phyloP scores from a whole-genome alignment of 2,329 filamentous ascomycete genomes.

The Sarocladium strictum region DNA sequence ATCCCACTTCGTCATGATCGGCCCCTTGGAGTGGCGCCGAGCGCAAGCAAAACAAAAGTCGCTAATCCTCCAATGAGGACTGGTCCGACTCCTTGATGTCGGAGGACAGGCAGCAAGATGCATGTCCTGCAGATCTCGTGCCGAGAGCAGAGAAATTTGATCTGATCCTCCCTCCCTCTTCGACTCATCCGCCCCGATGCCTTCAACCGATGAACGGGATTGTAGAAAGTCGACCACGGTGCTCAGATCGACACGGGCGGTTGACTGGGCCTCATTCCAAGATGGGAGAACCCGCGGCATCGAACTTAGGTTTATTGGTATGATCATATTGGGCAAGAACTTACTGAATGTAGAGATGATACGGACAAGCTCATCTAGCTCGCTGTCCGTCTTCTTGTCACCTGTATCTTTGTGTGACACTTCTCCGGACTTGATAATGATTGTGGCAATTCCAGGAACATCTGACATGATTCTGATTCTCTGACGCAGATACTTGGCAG shows the following conservation, averaged over 20 bases:
- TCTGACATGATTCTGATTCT: slow-evolving; percentile 37
- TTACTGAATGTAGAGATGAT: slow-evolving; percentile 69
- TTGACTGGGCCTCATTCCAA: slow-evolving; percentile 48
- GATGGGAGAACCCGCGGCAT: slow-evolving; percentile 39
- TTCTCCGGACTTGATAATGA: slow-evolving; percentile 59
- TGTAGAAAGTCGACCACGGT: slow-evolving; percentile 22
- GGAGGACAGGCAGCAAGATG: slow-evolving; percentile 52
- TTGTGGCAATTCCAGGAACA: slow-evolving; percentile 37
- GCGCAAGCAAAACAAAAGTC: slow-evolving; percentile 60
- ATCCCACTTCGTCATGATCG: slow-evolving; percentile 62
- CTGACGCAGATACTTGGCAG: slow-evolving; percentile 61
- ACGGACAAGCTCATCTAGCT: slow-evolving; percentile 43
- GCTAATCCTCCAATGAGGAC: slow-evolving; percentile 56
- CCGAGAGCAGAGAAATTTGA: slow-evolving; percentile 14
- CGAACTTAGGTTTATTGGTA: slow-evolving; percentile 70
- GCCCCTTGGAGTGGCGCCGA: slow-evolving; percentile 57
- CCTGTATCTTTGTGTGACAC: slow-evolving; percentile 36
- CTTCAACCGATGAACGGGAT: not conserved
- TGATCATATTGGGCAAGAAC: slow-evolving; percentile 74
- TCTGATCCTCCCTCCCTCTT: no score
- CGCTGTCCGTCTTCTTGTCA: slow-evolving; percentile 24
- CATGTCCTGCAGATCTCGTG: slow-evolving; percentile 33
- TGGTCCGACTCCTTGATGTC: slow-evolving; percentile 51
- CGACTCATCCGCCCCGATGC: no score
- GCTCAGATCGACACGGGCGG: slow-evolving; percentile 17